Evolutionary conservation across 2,329 filamentous ascomycete species (phyloP), one percentile per base, ranked within the genome.

Genomic region (Calonectria montana): DNA sequence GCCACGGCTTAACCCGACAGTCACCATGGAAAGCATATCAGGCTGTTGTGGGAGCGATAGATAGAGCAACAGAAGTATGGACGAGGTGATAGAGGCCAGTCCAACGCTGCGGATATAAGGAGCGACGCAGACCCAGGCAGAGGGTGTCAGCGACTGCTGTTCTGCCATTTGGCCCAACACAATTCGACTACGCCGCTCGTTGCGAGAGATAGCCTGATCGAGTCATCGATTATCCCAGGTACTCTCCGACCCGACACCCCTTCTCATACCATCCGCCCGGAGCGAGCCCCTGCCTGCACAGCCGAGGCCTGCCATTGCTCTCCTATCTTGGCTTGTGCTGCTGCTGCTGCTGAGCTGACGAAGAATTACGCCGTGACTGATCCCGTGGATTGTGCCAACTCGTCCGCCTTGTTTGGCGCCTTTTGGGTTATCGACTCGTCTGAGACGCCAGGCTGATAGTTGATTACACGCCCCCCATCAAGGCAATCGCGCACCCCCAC

Each of bases 141-240:
- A 18, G 35, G 21, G 18, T 67, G 67, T 62, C 48, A 66, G 72
- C 65, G 65, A 70, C 59, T 77, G 50, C 63, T 67, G 65, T 70
- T 67, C 59, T 68, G 75, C 75, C 76, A 78, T 72, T 74, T 78
- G 76, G 76, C 76, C 76, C 66, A 43, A 63, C 67, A 73, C 67
- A 62, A 77, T 72, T 74, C 77, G 76, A 55, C 64, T 72, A 29
- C 48, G 68, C 55, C 63, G 67, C 48, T 62, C 48, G 71, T 39
- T 21, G 59, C 59, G 43, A 35, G 63, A 27, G 53, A 65, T 59
- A 61, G 67, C 62, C 62, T 65, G 67, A 45, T 70, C 41, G 23
- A 62, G 57, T 25, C 57, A 57, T 57, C 57, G 29, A 47, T 27
- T 39, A 12, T 35, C 37, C 67, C 53, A 57, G 47, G 53, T 21